Percentiles rank a stretch among this genome's conserved stretches.
phyloP scores from a whole-genome alignment of 1,284 basidiomycete species.

The Takashimella koratensis region DNA sequence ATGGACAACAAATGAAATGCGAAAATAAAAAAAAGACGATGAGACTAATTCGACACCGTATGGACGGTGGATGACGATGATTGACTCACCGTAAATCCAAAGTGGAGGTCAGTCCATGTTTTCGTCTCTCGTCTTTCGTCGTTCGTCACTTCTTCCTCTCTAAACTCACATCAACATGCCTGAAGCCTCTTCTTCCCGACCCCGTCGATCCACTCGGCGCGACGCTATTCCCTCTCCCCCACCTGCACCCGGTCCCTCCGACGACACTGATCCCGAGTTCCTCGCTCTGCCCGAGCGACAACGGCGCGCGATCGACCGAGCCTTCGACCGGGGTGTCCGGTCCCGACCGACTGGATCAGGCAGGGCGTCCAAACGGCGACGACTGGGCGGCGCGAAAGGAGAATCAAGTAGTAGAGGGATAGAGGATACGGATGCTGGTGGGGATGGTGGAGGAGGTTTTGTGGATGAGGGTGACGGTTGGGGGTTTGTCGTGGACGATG shows the following conservation, averaged over 20 bases:
- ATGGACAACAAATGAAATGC: no score
- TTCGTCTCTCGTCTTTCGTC: no score
- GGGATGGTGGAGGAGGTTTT: conserved; percentile 8
- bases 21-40: no score
- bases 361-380: conserved; percentile 7
- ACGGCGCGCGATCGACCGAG: conserved; percentile 34
- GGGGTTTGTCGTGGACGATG: conserved; percentile 10
- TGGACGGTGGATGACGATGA: no score
- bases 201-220: not conserved
- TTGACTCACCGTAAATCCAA: no score
- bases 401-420: no score
- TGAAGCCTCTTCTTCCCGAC: not conserved
- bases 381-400: not conserved
- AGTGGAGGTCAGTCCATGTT: conserved; percentile 6
- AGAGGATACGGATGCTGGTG: not conserved
- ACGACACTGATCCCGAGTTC: conserved; percentile 44
- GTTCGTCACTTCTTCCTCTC: no score
- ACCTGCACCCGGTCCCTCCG: not conserved
- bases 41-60: no score
- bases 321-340: conserved; percentile 35
- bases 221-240: not conserved
- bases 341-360: not conserved
- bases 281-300: conserved; percentile 33
- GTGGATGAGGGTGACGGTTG: conserved; percentile 4
- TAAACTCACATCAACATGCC: no score